Percentiles rank a stretch among this genome's conserved stretches.
These are phyloP conservation scores for Ustilago shanxiensis DNA, from an alignment of 1,284 basidiomycete species.

Conservation along the genomic window DNA sequence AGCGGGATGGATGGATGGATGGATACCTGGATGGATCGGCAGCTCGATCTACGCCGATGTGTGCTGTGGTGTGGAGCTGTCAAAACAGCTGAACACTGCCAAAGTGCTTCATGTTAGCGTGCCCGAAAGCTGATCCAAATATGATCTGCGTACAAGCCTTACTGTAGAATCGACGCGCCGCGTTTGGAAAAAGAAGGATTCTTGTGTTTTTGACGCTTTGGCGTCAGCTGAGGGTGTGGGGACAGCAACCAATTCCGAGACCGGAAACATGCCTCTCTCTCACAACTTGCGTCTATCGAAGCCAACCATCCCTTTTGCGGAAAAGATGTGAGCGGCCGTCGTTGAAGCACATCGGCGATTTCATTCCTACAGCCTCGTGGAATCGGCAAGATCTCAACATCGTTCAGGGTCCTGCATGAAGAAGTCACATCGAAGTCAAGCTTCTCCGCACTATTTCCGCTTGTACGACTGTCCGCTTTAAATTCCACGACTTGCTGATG, in stretches of 20 bases:
- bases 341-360: not conserved
- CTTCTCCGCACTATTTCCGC: too few relatives aligned
- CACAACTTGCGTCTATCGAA: not conserved
- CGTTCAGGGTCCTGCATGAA: not conserved
- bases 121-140: not conserved
- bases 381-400: not conserved
- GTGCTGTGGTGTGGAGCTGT: not conserved
- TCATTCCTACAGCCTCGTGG: not conserved
- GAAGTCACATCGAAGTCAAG: too few relatives aligned
- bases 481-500: too few relatives aligned
- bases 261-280: not conserved
- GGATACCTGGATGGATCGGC: conserved; percentile 7
- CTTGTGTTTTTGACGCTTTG: too few relatives aligned
- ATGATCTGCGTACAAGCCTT: conserved; percentile 7
- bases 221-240: not conserved
- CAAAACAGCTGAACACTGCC: not conserved
- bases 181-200: conserved; percentile 1
- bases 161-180: conserved; percentile 14
- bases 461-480: not conserved
- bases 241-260: too few relatives aligned
- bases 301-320: not conserved
- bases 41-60: not conserved
- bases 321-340: not conserved
- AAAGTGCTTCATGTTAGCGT: too few relatives aligned
- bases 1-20: too few relatives aligned